Evolutionary conservation across 1,139 yeast genomes (phyloP), one percentile per base, ranked within the genome.

Genomic region (Suhomyces bribrorum): DNA sequence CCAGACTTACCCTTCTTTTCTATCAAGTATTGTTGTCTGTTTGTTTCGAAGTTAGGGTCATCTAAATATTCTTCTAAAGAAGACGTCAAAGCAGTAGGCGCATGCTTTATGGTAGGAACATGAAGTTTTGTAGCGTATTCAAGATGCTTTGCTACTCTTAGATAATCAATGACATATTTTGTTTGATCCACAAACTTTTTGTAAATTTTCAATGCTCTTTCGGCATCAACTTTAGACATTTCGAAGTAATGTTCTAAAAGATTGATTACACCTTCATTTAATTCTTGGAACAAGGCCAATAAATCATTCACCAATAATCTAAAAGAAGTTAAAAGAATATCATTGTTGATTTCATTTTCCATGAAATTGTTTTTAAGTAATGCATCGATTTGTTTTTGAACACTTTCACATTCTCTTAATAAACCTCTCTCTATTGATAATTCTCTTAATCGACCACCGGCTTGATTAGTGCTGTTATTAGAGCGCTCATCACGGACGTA

Each of bases 91-190:
- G 96, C 94, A 2, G 97, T 90, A 11, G 97, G 97, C 0, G 97
- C 97, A 62, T 92, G 98, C 59, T 88, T 88, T 45, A 92, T 90
- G 11, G 96, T 90, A 18, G 98, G 98, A 22, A 92, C 96, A 56
- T 86, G 89, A 45, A 92, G 69, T 53, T 89, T 89, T 1, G 97
- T 88, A 3, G 92, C 81, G 55, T 82, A 79, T 59, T 88, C 96
- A 51, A 87, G 70, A 57, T 85, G 90, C 57, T 92, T 90, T 5
- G 97, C 98, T 14, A 86, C 83, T 51, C 95, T 79, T 53, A 92
- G 73, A 59, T 85, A 92, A 51, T 83, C 85, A 31, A 92, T 92
- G 14, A 90, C 97, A 55, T 83, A 84, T 39, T 83, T 83, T 0
- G 98, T 92, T 57, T 88, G 82, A 45, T 82, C 85, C 34, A 90